Evolutionary conservation across 2,329 filamentous ascomycete species (phyloP).

Genomic region (Fusarium aywerte): DNA sequence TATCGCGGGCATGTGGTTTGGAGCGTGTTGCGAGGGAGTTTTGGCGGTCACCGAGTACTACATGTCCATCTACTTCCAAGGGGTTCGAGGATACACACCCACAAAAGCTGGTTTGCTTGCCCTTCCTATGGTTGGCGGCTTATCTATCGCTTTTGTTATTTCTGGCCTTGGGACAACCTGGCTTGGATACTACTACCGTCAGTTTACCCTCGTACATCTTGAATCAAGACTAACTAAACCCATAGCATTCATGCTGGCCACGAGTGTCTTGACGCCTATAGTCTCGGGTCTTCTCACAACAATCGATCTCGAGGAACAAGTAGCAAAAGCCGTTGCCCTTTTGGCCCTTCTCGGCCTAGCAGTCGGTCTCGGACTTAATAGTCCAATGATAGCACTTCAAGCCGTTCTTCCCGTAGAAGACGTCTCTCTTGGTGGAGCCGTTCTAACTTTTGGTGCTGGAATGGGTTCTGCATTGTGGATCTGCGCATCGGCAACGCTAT

Average conservation of each 20-base stretch:
- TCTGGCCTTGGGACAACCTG: constrained; percentile 39
- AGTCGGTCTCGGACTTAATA: constrained; percentile 40
- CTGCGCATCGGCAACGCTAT: constrained; percentile 42
- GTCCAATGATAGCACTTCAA: constrained; percentile 36
- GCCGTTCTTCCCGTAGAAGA: constrained; percentile 36
- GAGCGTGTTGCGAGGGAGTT: constrained; percentile 38
- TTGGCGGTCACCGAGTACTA: constrained; percentile 43
- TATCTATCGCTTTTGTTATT: constrained; percentile 27
- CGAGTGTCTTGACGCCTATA: constrained; percentile 35
- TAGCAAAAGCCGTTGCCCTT: constrained; percentile 34
- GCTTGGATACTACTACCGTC: constrained; percentile 44
- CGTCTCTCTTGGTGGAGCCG: constrained; percentile 39
- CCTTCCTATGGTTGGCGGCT: constrained; percentile 39
- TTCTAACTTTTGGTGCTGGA: constrained; percentile 38
- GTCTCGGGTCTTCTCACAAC: constrained; percentile 41
- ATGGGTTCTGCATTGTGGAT: constrained; percentile 44
- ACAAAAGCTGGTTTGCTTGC: constrained; percentile 36
- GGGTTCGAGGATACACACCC: constrained; percentile 37
- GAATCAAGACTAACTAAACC: background rate
- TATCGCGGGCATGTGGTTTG: constrained; percentile 39
- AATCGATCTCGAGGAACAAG: constrained; percentile 34
- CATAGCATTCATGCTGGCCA: constrained; percentile 41
- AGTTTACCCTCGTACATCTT: rapidly evolving
- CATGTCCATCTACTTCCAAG: constrained; percentile 45
- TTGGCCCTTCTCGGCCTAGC: constrained; percentile 37